Evolutionary conservation across 2,329 filamentous ascomycete genomes (phyloP).

Genomic region (Corniculantispora saksenae): DNA sequence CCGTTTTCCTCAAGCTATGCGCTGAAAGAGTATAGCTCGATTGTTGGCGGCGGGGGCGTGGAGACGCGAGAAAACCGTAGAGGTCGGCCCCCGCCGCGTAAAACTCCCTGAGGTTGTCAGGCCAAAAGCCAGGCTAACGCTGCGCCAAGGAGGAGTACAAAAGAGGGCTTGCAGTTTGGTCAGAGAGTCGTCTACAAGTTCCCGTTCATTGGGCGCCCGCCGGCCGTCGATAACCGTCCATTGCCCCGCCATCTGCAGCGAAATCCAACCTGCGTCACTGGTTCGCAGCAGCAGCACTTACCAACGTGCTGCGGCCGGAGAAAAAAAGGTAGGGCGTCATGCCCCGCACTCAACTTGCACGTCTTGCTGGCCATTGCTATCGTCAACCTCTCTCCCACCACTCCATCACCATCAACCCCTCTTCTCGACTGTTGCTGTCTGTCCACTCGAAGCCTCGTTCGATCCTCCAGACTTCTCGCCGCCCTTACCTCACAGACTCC

Average conservation of each 20-base stretch:
- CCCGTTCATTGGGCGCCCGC: conserved; percentile 11
- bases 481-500: conserved; percentile 54
- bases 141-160: background rate
- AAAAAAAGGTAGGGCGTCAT: conserved; percentile 19
- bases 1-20: background rate
- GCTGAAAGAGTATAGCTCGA: too few species aligned
- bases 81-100: background rate
- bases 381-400: conserved; percentile 15
- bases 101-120: background rate
- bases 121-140: conserved; percentile 4
- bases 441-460: background rate
- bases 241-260: conserved; percentile 14
- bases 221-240: conserved; percentile 15
- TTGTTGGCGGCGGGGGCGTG: conserved; percentile 12
- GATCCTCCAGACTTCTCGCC: conserved; percentile 21
- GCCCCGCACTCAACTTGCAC: conserved; percentile 22
- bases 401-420: conserved; percentile 3
- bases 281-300: background rate
- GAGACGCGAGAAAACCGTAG: background rate
- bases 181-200: conserved; percentile 14
- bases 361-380: conserved; percentile 17
- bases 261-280: background rate
- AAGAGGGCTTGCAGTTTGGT: conserved; percentile 8
- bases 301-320: background rate
- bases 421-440: background rate